Base-by-base conservation (phyloP, 1,139 yeast genomes). In the Yamadazyma pseudoaaseri region DNA sequence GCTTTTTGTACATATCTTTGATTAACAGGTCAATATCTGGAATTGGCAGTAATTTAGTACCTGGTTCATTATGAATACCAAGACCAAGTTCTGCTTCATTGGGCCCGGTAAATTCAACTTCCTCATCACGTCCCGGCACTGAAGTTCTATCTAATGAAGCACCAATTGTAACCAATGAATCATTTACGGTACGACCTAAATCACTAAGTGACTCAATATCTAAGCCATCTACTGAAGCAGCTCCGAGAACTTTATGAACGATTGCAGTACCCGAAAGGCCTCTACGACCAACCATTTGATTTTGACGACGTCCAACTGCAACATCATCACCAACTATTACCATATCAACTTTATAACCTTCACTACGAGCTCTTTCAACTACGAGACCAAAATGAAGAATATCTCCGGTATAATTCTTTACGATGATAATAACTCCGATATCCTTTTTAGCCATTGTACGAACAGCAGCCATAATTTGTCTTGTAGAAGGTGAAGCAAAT, bases 21-120 rank as follows among this genome's bases (percentile, higher is more conserved):
- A 81, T 59, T 36, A 86, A 61, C 1, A 70, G 72, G 26, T 75
- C 79, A 33, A 84, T 73, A 2, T 73, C 53, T 16, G 95, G 95
- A 45, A 89, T 77, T 27, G 94, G 92, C 13, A 76, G 70, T 30
- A 84, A 58, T 45, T 82, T 76, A 43, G 76, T 69, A 37, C 97
- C 97, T 0, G 96, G 94, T 55, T 90, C 97, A 52, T 90, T 90
- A 59, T 90, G 97, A 42, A 90, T 90, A 31, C 97, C 97, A 79
- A 90, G 82, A 17, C 97, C 97, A 43, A 90, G 70, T 58, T 90
- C 97, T 48, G 84, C 82, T 55, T 86, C 89, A 36, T 76, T 62
- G 3, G 52, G 55, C 5, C 56, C 60, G 28, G 72, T 62, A 41
- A 65, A 61, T 28, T 63, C 67, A 24, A 60, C 61, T 42, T 81